Evolutionary conservation across 768 basidiomycete genomes (phyloP).

Genomic region (Neoboletus brunneissimus): DNA sequence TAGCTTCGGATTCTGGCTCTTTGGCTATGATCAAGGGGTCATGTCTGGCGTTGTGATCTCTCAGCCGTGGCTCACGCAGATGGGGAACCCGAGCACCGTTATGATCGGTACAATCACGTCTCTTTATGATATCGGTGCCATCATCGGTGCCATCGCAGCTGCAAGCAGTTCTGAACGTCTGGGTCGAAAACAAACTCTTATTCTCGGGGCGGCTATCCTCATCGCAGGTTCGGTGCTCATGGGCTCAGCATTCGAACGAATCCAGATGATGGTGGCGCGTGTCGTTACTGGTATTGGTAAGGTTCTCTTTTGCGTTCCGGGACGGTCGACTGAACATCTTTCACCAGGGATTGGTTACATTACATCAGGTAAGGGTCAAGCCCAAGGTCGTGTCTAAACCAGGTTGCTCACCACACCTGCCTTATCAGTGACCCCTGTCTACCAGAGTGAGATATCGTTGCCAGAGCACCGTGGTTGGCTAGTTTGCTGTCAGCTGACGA

Average conservation of each 20-base stretch:
- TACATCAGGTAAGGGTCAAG: conserved; percentile 3
- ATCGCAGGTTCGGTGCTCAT: conserved; percentile 13
- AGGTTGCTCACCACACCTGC: background rate
- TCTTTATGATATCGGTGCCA: conserved; percentile 18
- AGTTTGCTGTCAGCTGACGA: conserved; percentile 13
- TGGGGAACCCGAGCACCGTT: conserved; percentile 14
- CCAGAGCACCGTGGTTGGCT: conserved; percentile 15
- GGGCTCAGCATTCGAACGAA: conserved; percentile 10
- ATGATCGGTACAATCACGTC: conserved; percentile 18
- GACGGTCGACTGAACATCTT: background rate
- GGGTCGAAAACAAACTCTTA: conserved; percentile 12
- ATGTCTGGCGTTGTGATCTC: conserved; percentile 16
- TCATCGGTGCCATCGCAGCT: conserved; percentile 10
- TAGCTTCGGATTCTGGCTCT: conserved; percentile 15
- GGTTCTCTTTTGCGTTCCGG: background rate
- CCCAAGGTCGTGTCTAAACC: background rate
- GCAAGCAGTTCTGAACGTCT: conserved; percentile 13
- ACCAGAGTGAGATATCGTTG: conserved; percentile 12
- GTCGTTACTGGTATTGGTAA: conserved; percentile 8
- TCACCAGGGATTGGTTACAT: conserved; percentile 12
- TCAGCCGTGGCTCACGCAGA: conserved; percentile 11
- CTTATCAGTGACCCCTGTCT: conserved; percentile 8
- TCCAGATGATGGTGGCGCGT: conserved; percentile 15
- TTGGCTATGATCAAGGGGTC: conserved; percentile 18
- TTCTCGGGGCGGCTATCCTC: conserved; percentile 5